Base-by-base conservation (phyloP, 306 rosid species). In the Fragaria ananassa region DNA sequence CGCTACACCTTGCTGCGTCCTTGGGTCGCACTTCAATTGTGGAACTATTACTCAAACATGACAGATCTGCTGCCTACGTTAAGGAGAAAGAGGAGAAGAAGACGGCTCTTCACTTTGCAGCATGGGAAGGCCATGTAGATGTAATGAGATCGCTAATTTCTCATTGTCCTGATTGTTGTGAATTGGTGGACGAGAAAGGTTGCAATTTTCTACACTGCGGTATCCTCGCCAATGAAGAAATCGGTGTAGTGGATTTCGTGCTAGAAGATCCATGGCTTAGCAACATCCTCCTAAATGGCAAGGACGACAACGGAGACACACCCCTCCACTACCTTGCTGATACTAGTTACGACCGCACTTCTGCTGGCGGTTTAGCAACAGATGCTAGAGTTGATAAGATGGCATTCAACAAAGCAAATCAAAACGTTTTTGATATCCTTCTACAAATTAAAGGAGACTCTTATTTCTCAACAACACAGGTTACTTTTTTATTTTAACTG, bases 171-270 rank as follows among this genome's bases (percentile, higher is more conserved):
- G 67, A 6, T 56, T 35, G 76, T 72, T 50, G 13, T 4, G 65
- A 72, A 37, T 15, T 72, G n/a, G 67, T 72, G 21, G 67, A 72
- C 34, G 0, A 39, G 7, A 6, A 27, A 56, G 12, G 41, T 0
- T 4, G 67, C 11, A 72, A 56, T 72, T 37, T 57, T 1, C 9
- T 72, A n/a, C 67, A 72, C 31, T n/a, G 0, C 35, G 2, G 67
- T 19, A 51, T 51, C 0, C 0, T 1, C 1, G n/a, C 47, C 1
- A 3, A 0, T 5, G 3, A 49, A 3, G 54, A 49, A 13, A 1
- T 0, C 0, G 0, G 0, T 1, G 54, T 49, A 49, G 0, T 49
- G 54, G 0, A 3, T 15, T 0, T 14, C 15, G n/a, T 49, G 17
- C 1, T 13, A 15, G 0, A 3, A 0, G 37, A 69, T 69, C 41